phyloP scores from a whole-genome alignment of 306 rosid species.

The Vachellia pachyceras region DNA sequence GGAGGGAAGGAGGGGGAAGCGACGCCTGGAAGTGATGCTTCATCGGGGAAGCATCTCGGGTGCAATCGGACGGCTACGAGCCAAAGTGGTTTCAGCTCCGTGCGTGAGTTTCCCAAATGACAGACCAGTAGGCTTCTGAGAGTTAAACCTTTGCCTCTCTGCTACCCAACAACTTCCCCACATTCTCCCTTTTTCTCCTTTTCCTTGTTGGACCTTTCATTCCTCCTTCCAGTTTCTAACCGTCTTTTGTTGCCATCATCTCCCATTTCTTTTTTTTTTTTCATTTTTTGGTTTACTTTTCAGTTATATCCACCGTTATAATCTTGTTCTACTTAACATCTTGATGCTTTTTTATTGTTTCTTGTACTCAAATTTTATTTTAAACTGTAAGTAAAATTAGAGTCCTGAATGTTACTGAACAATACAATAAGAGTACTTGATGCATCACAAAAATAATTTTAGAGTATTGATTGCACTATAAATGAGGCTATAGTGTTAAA shows the following conservation, averaged over 20 bases:
- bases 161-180: neutral
- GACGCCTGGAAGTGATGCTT: constrained; percentile 47
- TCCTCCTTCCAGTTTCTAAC: neutral
- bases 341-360: no score
- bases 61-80: constrained; percentile 27
- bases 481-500: no score
- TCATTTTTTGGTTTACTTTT: no score
- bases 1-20: constrained; percentile 28
- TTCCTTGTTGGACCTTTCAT: neutral
- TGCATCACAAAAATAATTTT: no score
- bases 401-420: no score
- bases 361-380: no score
- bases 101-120: neutral
- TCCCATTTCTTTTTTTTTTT: neutral
- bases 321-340: no score
- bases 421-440: no score
- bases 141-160: neutral
- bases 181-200: neutral
- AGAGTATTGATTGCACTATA: no score
- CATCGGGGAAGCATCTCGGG: constrained; percentile 5
- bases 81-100: neutral
- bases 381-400: no score
- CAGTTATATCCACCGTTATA: no score
- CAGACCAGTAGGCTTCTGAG: neutral
- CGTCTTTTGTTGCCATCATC: neutral